Base-by-base conservation (phyloP, 208 protist genomes). In the Acanthamoeba sp. region DNA sequence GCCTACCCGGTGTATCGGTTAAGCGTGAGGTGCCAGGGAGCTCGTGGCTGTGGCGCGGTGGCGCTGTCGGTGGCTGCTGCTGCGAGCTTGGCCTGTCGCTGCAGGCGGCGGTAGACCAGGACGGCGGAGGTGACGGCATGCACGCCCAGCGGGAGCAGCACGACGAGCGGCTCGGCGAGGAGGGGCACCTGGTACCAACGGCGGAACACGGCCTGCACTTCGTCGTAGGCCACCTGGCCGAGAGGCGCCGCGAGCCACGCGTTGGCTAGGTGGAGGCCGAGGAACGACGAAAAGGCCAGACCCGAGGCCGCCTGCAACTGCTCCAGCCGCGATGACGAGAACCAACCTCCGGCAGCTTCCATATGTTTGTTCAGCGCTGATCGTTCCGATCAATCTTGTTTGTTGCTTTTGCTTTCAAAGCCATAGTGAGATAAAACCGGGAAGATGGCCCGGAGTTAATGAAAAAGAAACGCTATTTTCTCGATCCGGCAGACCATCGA, bases 271-370 rank as follows among this genome's bases (percentile, higher is more conserved):
- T 76, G 66, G 10, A 76, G 24, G 14, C 66, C 66, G 22, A 76
- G 66, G 66, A 76, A 76, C 66, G 66, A 20, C 66, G 66, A 76
- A 29, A 76, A 76, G 32, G 66, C 66, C 32, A 76, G 66, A 42
- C 66, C 66, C 1, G 66, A 76, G 66, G 66, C 66, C n/a, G 66
- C 66, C 14, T 76, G 66, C 24, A 76, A 6, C 34, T 34, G 36
- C 66, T 40, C 34, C n/a, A 76, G 32, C 66, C 29, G 36, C 16
- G 66, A 9, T 12, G 34, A 20, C 0, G 66, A 20, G 1, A 76
- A 32, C n/a, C n/a, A 76, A 40, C 66, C 66, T 34, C 66, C n/a
- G 10, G n/a, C 66, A 34, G 66, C 22, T 14, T 27, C 22, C 59
- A 76, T 38, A 32, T 40, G n/a, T 9, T 22, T 34, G 22, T 29